A percentile compares a stretch with the other conserved stretches of the same genome.
phyloP scores from a whole-genome alignment of 2,329 filamentous ascomycete species.

The Furcasterigmium furcatum region DNA sequence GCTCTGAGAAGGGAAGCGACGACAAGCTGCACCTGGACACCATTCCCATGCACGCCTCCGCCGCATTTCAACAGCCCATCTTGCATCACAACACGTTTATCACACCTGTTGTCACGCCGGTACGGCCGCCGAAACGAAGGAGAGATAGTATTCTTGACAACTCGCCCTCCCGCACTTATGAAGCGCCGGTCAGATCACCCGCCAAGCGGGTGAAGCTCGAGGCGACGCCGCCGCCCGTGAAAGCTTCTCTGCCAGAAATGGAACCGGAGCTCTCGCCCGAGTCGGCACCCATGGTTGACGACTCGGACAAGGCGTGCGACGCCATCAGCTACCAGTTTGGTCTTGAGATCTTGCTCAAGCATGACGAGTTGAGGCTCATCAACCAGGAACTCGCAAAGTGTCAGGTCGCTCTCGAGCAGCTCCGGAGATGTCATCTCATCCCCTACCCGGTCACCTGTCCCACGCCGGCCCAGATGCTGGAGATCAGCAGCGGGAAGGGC shows the following conservation, averaged over 20 bases:
- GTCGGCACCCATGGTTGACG: slow-evolving; percentile 7
- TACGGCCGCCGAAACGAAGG: slow-evolving; percentile 35
- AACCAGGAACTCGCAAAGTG: slow-evolving; percentile 96
- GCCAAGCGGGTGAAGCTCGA: slow-evolving; percentile 41
- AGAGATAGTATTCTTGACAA: slow-evolving; percentile 25
- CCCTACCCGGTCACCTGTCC: slow-evolving; percentile 76
- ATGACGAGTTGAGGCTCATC: slow-evolving; percentile 89
- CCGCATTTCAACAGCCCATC: slow-evolving; percentile 26
- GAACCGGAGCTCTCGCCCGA: not conserved
- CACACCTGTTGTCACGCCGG: slow-evolving; percentile 14
- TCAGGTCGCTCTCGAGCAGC: slow-evolving; percentile 87
- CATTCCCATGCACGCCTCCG: slow-evolving; percentile 33
- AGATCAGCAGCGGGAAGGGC: slow-evolving; percentile 73
- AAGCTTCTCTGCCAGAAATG: slow-evolving; percentile 8
- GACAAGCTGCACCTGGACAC: slow-evolving; percentile 44
- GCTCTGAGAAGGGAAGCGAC: slow-evolving; percentile 54
- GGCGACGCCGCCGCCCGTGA: slow-evolving; percentile 16
- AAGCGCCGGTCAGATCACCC: slow-evolving; percentile 15
- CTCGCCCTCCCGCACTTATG: slow-evolving; percentile 18
- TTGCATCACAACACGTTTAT: slow-evolving; percentile 19
- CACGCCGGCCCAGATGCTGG: slow-evolving; percentile 63
- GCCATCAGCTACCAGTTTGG: slow-evolving; percentile 84
- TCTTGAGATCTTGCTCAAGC: slow-evolving; percentile 88
- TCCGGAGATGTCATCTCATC: slow-evolving; percentile 87
- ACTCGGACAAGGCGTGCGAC: slow-evolving; percentile 58